phyloP scores from a whole-genome alignment of 495 filamentous ascomycete species.

The Talaromyces borbonicus region DNA sequence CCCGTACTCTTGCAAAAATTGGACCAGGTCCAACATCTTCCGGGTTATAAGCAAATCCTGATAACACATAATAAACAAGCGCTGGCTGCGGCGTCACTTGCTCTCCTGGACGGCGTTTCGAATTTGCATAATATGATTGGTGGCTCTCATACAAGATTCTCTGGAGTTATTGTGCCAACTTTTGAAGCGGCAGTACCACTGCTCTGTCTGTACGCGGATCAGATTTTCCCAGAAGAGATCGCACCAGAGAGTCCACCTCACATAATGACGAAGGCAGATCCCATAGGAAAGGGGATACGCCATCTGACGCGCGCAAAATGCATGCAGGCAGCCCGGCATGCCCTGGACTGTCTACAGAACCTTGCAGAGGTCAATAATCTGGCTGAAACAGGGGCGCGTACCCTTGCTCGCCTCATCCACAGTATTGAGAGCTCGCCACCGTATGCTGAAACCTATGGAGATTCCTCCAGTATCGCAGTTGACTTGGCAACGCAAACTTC shows the following conservation, averaged over 20 bases:
- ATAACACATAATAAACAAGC: conserved; percentile 12
- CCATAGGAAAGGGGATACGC: background rate
- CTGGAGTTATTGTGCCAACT: conserved; percentile 14
- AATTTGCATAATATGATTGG: conserved; percentile 13
- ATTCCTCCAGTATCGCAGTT: background rate
- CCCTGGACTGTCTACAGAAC: background rate
- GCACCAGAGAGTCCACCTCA: background rate
- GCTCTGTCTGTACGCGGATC: background rate
- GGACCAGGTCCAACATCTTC: conserved; percentile 7
- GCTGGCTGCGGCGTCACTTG: conserved; percentile 11
- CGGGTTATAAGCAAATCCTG: conserved; percentile 14
- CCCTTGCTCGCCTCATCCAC: background rate
- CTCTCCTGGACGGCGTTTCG: conserved; percentile 10
- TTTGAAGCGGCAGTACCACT: conserved; percentile 14
- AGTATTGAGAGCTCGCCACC: background rate
- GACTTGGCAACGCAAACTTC: background rate
- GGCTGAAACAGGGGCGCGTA: background rate
- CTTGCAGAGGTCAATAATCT: background rate
- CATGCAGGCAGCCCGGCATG: background rate
- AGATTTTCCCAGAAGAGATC: background rate
- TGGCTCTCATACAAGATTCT: conserved; percentile 13
- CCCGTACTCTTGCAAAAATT: conserved; percentile 9
- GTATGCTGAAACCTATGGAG: background rate
- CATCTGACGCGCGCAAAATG: background rate
- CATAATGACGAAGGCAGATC: background rate